Evolutionary conservation across 805 yeast genomes (phyloP).

Genomic region (Metschnikowia hibisci): DNA sequence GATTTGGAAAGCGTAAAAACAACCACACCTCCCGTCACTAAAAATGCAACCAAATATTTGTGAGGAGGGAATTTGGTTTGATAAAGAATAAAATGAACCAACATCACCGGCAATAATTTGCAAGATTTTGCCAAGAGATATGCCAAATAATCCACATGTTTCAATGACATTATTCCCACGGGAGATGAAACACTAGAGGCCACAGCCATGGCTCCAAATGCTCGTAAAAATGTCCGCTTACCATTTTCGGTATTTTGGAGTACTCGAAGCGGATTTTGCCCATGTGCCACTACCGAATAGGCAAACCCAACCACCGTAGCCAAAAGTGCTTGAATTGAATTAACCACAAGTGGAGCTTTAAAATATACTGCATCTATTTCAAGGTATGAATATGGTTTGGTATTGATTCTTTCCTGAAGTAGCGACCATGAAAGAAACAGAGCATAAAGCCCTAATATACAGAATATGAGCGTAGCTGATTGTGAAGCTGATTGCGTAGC

Average conservation of each 20-base stretch:
- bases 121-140: slow-evolving; percentile 87
- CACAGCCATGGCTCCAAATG: slow-evolving; percentile 53
- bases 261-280: slow-evolving; percentile 12
- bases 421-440: slow-evolving; percentile 91
- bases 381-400: slow-evolving; percentile 64
- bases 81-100: slow-evolving; percentile 71
- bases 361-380: slow-evolving; percentile 42
- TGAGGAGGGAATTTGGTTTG: slow-evolving; percentile 65
- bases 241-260: slow-evolving; percentile 1
- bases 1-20: slow-evolving; percentile 61
- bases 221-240: slow-evolving; percentile 16
- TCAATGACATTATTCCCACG: slow-evolving; percentile 70
- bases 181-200: slow-evolving; percentile 84
- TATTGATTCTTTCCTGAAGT: slow-evolving; percentile 82
- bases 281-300: slow-evolving; percentile 45
- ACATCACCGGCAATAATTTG: slow-evolving; percentile 90
- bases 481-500: too few species aligned
- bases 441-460: slow-evolving; percentile 67
- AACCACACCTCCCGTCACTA: slow-evolving; percentile 82
- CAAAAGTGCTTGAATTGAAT: slow-evolving; percentile 65
- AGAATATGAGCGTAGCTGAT: slow-evolving; percentile 25
- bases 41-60: slow-evolving; percentile 71
- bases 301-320: slow-evolving; percentile 66
- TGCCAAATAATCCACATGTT: slow-evolving; percentile 82
- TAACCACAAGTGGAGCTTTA: slow-evolving; percentile 75